A percentile compares a stretch with the other conserved stretches of the same genome.
Conservation (phyloP, 805 yeast species). For the Debaryomyces maramus region DNA sequence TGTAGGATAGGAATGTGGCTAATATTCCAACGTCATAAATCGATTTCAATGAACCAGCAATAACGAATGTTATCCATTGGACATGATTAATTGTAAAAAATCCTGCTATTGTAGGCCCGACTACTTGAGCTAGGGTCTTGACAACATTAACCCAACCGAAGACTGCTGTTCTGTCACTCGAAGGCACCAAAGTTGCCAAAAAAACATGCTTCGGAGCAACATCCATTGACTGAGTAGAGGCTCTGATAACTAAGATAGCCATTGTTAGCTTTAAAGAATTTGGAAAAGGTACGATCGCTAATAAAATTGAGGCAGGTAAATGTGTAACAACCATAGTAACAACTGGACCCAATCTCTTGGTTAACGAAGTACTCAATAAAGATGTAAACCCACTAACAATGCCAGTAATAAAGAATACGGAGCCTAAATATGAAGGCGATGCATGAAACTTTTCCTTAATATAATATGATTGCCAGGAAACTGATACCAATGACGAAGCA, state of each 20-base stretch:
- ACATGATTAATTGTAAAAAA: conserved; percentile 30
- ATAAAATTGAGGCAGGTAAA: conserved; percentile 41
- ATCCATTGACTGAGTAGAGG: conserved; percentile 48
- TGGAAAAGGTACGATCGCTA: conserved; percentile 42
- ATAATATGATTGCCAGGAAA: conserved; percentile 48
- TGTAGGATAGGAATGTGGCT: conserved; percentile 25
- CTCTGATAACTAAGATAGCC: conserved; percentile 32
- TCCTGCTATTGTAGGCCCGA: conserved; percentile 47
- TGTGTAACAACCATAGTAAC: conserved; percentile 47
- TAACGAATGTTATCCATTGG: conserved; percentile 44
- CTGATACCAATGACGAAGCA: conserved; percentile 45
- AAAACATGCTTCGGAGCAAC: conserved; percentile 50
- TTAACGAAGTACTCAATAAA: conserved; percentile 42
- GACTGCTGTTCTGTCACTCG: conserved; percentile 42
- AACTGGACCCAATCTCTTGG: conserved; percentile 45
- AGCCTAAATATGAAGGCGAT: conserved; percentile 36
- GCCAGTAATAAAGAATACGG: conserved; percentile 40
- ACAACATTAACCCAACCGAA: conserved; percentile 47
- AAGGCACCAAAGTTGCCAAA: conserved; percentile 41
- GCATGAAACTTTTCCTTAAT: conserved; percentile 37
- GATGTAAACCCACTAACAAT: conserved; percentile 40
- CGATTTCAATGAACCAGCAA: conserved; percentile 41
- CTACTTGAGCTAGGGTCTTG: conserved; percentile 40
- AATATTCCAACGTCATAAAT: conserved; percentile 43
- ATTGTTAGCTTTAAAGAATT: conserved; percentile 29